A percentile compares a stretch with the other conserved stretches of the same genome.
Evolutionary conservation across 2,329 filamentous ascomycete genomes (phyloP).

Genomic region (Sclerotinia sclerotiorum): DNA sequence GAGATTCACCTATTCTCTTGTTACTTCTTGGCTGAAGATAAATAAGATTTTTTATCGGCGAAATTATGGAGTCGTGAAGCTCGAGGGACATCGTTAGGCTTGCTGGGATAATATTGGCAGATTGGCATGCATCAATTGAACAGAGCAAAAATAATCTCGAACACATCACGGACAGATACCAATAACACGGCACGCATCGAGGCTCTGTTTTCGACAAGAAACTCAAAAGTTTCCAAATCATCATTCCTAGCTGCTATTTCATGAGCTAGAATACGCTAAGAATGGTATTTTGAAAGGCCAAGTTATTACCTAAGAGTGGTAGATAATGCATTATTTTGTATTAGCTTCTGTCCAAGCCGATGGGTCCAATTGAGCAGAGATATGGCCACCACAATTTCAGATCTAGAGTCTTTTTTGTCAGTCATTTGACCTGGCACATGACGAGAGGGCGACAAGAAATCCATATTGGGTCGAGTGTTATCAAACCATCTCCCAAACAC

Average conservation of each 20-base stretch:
- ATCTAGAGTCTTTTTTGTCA: slow-evolving; percentile 7
- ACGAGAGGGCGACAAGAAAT: neutral
- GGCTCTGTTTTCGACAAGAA: neutral
- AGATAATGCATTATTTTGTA: neutral
- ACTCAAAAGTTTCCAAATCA: neutral
- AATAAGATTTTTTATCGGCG: neutral
- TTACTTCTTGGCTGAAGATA: neutral
- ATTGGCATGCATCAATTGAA: neutral
- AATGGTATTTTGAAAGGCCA: neutral
- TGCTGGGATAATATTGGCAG: neutral
- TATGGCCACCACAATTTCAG: neutral
- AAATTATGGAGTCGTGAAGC: slow-evolving; percentile 1
- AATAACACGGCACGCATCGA: neutral
- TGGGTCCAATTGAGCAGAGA: neutral
- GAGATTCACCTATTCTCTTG: neutral
- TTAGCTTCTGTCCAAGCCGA: neutral
- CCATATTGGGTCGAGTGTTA: neutral
- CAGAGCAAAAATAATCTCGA: neutral
- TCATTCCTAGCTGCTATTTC: neutral
- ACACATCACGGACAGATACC: neutral
- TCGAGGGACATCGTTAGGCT: neutral
- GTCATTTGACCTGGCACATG: neutral
- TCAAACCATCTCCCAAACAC: neutral
- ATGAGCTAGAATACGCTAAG: slow-evolving; percentile 9
- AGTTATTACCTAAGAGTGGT: neutral